Base-by-base conservation (phyloP, 495 filamentous ascomycete genomes). In the Aspergillus avenaceus region DNA sequence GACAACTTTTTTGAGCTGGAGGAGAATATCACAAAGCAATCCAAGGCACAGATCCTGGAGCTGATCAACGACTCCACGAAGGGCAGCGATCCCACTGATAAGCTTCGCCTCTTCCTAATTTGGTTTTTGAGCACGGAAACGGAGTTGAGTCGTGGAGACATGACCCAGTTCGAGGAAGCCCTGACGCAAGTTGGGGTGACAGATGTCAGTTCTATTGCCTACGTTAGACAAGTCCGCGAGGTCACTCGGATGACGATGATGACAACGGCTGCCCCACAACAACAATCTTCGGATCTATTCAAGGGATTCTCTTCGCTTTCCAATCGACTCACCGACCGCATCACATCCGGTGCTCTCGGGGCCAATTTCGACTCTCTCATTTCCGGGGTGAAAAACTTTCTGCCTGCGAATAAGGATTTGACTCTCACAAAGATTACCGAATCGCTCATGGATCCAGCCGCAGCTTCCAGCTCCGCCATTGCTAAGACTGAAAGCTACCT, bases 161-260 rank as follows among this genome's bases (percentile, higher is more conserved):
- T 95, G 82, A 79, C 80, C 47, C 81, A 86, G 42, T 96, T 97
- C 52, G 91, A 95, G 65, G 86, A 95, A 73, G 87, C 90, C 0
- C 74, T 99, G 24, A 82, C 83, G 38, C 77, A 77, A 22, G 81
- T 84, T 12, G 89, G 86, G 1, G 89, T 86, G 37, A 75, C 90
- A 59, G 73, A 77, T 40, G 83, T 82, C 41, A 84, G 83, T 19
- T 80, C 87, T 19, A 75, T 99, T 29, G 71, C 88, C 13, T 99
- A 99, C 59, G 82, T 97, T 52, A 83, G 88, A 63, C 85, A 92
- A 64, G 92, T 99, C 21, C 90, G 91, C 34, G 88, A 95, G 54
- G 87, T 95, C 45, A 97, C 93, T 9, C 90, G 92, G 29, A 97
- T 97, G 93, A 97, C 95, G 14, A 97, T 97, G 85, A 90, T 99